Evolutionary conservation across 208 protist genomes (phyloP).

Genomic region (Crithidia fasciculata): DNA sequence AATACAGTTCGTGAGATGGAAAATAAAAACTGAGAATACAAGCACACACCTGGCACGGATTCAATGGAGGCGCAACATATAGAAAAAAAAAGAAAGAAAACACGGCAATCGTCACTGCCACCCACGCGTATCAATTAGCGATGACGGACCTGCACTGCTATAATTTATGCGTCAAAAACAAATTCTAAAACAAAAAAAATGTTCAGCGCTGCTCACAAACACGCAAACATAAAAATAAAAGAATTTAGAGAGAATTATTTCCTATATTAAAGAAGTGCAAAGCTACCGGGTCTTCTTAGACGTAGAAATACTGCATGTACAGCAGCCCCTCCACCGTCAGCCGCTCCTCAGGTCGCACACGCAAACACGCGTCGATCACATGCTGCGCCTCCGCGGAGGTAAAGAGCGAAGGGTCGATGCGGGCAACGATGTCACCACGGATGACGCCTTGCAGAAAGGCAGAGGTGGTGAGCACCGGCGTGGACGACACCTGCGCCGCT

Average conservation of each 20-base stretch:
- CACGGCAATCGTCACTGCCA: too few relatives aligned
- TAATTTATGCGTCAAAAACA: too few relatives aligned
- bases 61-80: too few relatives aligned
- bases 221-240: slow-evolving; percentile 1
- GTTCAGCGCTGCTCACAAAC: neutral
- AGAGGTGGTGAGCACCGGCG: neutral
- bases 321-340: slow-evolving; percentile 56
- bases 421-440: slow-evolving; percentile 29
- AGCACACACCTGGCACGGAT: too few relatives aligned
- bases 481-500: neutral
- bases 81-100: slow-evolving; percentile 24
- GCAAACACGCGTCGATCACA: slow-evolving; percentile 51
- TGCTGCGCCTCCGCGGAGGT: slow-evolving; percentile 32
- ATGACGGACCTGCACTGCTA: too few relatives aligned
- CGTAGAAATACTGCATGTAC: slow-evolving; percentile 50
- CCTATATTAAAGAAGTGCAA: neutral
- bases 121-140: too few relatives aligned
- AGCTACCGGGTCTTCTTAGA: too few relatives aligned
- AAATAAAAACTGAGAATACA: slow-evolving; percentile 2
- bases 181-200: too few relatives aligned
- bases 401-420: neutral
- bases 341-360: slow-evolving; percentile 35
- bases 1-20: too few relatives aligned
- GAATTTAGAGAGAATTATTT: slow-evolving; percentile 1
- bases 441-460: slow-evolving; percentile 41